Base-by-base conservation (phyloP, 768 basidiomycete genomes). In the Serpula lacrymans region DNA sequence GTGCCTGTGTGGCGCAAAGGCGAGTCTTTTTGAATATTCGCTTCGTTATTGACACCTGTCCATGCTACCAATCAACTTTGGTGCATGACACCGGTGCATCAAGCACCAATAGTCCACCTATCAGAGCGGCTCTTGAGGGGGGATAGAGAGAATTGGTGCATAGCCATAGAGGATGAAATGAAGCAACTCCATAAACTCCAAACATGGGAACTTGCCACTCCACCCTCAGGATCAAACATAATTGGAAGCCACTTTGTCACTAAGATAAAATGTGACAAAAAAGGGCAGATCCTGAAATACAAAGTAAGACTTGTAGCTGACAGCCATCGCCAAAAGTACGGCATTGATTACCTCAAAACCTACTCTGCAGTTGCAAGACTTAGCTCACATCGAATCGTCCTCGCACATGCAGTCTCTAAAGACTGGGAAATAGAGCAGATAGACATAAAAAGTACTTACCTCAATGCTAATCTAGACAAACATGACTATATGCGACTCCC, bases 251-350 rank as follows among this genome's bases (percentile, higher is more conserved):
- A 54, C 42, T 66, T 61, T 65, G 59, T 66, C 7, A n/a, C 33
- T 0, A 18, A 25, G 1, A 38, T 37, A 7, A 48, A 44, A 17
- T 46, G 37, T 2, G 26, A 39, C 5, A 48, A 47, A 33, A 24
- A 51, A 2, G 39, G 49, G 0, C 3, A 28, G 0, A 16, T 55
- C 12, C 24, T 32, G 16, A 40, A 54, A 45, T 55, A 46, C 32
- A 69, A 68, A 37, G 68, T 58, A 0, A n/a, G 59, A 11, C 35
- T 74, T 16, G 68, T 71, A 1, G 69, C 64, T 1, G 50, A 62
- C 46, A 70, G 72, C 0, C 71, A 58, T 45, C 46, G 50, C 4
- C 72, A 73, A 41, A 27, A 55, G 0, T 53, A 58, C 1, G 65
- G 67, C 0, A 45, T 64, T 13, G 62, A 70, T 31, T 72, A 57